Evolutionary conservation across 306 rosid genomes (phyloP), one percentile per base, ranked within the genome.

Genomic region (Vicia faba): DNA sequence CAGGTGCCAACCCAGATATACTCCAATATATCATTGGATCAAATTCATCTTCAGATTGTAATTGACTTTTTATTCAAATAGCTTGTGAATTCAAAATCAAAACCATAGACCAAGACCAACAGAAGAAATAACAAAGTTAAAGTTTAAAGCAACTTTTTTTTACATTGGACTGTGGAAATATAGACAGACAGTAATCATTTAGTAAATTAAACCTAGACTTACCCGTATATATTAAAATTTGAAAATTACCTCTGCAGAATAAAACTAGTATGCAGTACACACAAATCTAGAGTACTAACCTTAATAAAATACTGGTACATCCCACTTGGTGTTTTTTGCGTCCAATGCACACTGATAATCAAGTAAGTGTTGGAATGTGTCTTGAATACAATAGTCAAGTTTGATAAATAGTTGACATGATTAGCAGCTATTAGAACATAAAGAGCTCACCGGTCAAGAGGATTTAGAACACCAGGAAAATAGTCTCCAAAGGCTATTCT

Each of bases 251-350:
- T 31, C 70, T n/a, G 40, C 74, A 16, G 25, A 57, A 59, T 10
- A 38, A 49, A 39, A 40, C 15, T 45, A 66, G 72, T 67, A 56
- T n/a, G 75, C 53, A 75, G 72, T 28, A n/a, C 3, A 61, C 16
- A 46, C 62, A 46, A 66, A 46, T 46, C 20, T 65, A 28, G 55
- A 60, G 35, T 14, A 73, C 89, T 68, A 64, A 90, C 99, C 99
- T 95, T 95, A 80, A 95, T 95, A 81, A 95, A 95, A 69, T 95
- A 95, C 62, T 90, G 97, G 78, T 95, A 95, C 96, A 89, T 95
- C 68, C 90, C 96, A 79, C 82, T 86, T 36, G 95, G 97, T 23
- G 91, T 53, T 70, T 76, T 50, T 73, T 95, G 99, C 25, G 70
- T 81, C 99, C 99, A 90, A 73, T 85, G 86, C 73, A 82, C 99